phyloP scores from a whole-genome alignment of 192 early-diverging fungal genomes.

The Backusella mclennaniae region DNA sequence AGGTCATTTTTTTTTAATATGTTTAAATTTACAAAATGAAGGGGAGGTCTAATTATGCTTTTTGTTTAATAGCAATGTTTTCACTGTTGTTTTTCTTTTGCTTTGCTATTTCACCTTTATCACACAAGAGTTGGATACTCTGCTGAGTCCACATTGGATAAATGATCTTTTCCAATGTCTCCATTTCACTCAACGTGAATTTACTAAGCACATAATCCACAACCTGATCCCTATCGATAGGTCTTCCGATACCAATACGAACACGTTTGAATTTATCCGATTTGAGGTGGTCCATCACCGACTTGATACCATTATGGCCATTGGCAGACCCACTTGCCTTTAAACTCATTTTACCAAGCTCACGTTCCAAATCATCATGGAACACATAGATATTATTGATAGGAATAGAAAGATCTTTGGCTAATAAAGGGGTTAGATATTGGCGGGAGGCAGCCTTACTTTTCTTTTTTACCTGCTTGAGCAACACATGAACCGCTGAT shows the following conservation, averaged over 20 bases:
- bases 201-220: constrained; percentile 56
- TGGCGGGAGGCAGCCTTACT: too few relatives aligned
- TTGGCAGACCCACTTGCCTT: constrained; percentile 64
- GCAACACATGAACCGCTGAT: constrained; percentile 59
- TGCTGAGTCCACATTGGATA: constrained; percentile 31
- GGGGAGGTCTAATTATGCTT: not conserved
- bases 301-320: constrained; percentile 78
- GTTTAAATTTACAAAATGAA: not conserved
- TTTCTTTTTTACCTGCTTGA: constrained; percentile 50
- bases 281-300: constrained; percentile 50
- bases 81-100: not conserved
- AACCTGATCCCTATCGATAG: constrained; percentile 43
- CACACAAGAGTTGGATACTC: constrained; percentile 8
- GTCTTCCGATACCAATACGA: constrained; percentile 71
- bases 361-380: constrained; percentile 74
- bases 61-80: not conserved
- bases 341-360: constrained; percentile 57
- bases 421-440: constrained; percentile 17
- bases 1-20: not conserved
- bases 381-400: constrained; percentile 53
- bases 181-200: constrained; percentile 50
- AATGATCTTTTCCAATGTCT: constrained; percentile 42
- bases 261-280: constrained; percentile 58
- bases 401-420: constrained; percentile 43
- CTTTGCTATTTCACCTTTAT: constrained; percentile 17